Evolutionary conservation across 1,284 basidiomycete genomes (phyloP), one percentile per base, ranked within the genome.

Genomic region (Amylostereum areolatum): DNA sequence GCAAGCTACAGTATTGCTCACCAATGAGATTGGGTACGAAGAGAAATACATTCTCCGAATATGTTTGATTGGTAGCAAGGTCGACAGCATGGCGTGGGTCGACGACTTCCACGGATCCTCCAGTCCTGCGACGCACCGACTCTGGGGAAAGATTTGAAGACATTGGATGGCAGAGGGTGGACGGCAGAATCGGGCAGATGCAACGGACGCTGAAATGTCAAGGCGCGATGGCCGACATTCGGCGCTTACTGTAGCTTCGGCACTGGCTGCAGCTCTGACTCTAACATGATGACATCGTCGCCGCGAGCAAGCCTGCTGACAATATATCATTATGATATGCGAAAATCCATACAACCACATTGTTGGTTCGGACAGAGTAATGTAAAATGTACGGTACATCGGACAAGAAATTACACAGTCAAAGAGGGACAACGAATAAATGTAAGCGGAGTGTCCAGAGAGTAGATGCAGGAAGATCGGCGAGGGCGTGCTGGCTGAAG

Each of bases 11-110:
- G 42, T 18, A 36, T 11, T 32, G 67, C 80, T 59, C 59, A 83
- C 89, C 95, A 67, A 99, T 97, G 62, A 99, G 76, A 70, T 99
- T 99, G 48, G 96, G 95, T 25, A 95, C 81, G 71, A 98, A 99
- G 55, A 98, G 80, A 68, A 93, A 97, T 55, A 97, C 88, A 68
- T 96, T 96, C 72, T 97, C 93, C 35, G 83, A 83, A 59, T 89
- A 89, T 2, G 83, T 75, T 66, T 91, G 88, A 12, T 83, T 82
- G 5, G 87, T 90, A n/a, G 88, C 89, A 45, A 91, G 78, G 63
- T 89, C 88, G 29, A 91, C 81, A 4, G 88, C 89, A 51, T 81
- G 75, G 60, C 88, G 88, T 47, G 88, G 85, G 64, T 89, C 84
- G 46, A 90, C 81, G 27, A 86, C 73, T 55, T 85, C 80, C 46